Evolutionary conservation across 805 yeast species (phyloP).

Genomic region (Komagataella populi): DNA sequence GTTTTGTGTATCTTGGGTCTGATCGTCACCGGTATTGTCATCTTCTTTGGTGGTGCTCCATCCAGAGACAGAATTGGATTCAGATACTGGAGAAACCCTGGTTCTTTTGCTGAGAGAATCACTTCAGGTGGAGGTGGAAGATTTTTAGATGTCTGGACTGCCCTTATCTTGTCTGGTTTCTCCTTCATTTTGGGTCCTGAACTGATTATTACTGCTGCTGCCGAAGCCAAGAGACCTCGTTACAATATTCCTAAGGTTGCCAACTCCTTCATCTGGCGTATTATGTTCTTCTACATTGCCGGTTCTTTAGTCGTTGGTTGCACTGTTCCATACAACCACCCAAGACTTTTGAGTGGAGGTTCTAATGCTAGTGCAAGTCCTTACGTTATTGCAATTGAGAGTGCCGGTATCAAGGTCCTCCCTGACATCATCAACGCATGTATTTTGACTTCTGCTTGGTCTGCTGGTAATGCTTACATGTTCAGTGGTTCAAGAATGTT

Average conservation of each 20-base stretch:
- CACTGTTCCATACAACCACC: slow-evolving; percentile 41
- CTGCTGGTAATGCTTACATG: slow-evolving; percentile 35
- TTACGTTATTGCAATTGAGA: slow-evolving; percentile 61
- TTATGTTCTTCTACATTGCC: slow-evolving; percentile 44
- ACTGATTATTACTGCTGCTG: slow-evolving; percentile 40
- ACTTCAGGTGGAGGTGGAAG: slow-evolving; percentile 42
- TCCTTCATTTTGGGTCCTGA: slow-evolving; percentile 55
- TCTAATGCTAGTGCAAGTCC: slow-evolving; percentile 55
- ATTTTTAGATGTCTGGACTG: slow-evolving; percentile 51
- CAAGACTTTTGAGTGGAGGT: slow-evolving; percentile 29
- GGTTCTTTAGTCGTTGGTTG: slow-evolving; percentile 46
- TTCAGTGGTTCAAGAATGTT: slow-evolving; percentile 41
- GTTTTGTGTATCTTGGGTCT: slow-evolving; percentile 52
- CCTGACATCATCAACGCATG: slow-evolving; percentile 66
- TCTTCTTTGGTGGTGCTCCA: slow-evolving; percentile 59
- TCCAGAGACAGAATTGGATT: slow-evolving; percentile 8
- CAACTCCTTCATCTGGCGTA: slow-evolving; percentile 43
- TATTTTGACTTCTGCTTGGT: slow-evolving; percentile 47
- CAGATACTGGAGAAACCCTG: slow-evolving; percentile 15
- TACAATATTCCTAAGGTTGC: slow-evolving; percentile 51
- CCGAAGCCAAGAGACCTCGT: slow-evolving; percentile 49
- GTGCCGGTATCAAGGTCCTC: slow-evolving; percentile 42
- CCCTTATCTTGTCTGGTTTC: slow-evolving; percentile 50
- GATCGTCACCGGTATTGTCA: slow-evolving; percentile 39
- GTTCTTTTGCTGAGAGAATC: slow-evolving; percentile 22